Evolutionary conservation across 495 filamentous ascomycete species (phyloP).

Genomic region (Penicillium dipodomyicola): DNA sequence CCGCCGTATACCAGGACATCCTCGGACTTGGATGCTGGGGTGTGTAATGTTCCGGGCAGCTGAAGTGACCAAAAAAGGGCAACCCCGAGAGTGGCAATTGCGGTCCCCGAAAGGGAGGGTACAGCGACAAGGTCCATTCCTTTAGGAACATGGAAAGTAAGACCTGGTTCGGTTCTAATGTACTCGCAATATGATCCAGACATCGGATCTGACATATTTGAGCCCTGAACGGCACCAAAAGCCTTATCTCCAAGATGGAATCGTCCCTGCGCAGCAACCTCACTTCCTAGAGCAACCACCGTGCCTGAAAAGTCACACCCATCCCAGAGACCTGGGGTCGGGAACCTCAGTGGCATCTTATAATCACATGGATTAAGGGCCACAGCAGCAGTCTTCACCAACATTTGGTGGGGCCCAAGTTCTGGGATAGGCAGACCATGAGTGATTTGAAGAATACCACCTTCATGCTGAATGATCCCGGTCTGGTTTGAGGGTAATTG

Average conservation of each 20-base stretch:
- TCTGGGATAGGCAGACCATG: constrained; percentile 22
- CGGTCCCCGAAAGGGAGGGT: constrained; percentile 22
- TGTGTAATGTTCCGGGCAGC: constrained; percentile 26
- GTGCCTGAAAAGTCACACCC: constrained; percentile 48
- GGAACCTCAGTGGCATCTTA: constrained; percentile 40
- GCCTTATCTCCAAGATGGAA: constrained; percentile 31
- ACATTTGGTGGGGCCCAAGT: constrained; percentile 20
- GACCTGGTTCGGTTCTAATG: constrained; percentile 23
- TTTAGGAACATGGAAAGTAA: constrained; percentile 24
- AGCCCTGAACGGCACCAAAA: constrained; percentile 38
- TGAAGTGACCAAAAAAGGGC: constrained; percentile 32
- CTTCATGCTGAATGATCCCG: constrained; percentile 26
- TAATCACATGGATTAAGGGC: constrained; percentile 48
- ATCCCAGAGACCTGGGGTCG: constrained; percentile 32
- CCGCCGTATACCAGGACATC: constrained; percentile 46
- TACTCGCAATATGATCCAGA: constrained; percentile 42
- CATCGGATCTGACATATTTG: constrained; percentile 27
- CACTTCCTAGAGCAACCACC: constrained; percentile 31
- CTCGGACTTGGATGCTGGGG: constrained; percentile 19
- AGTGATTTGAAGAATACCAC: constrained; percentile 18
- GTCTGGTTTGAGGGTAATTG: constrained; percentile 14
- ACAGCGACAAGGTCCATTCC: constrained; percentile 9
- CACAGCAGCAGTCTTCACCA: constrained; percentile 36
- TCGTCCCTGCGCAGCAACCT: constrained; percentile 17
- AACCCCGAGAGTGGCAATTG: constrained; percentile 29